Evolutionary conservation across 768 basidiomycete species (phyloP).

Genomic region (Chalciporus chontae): DNA sequence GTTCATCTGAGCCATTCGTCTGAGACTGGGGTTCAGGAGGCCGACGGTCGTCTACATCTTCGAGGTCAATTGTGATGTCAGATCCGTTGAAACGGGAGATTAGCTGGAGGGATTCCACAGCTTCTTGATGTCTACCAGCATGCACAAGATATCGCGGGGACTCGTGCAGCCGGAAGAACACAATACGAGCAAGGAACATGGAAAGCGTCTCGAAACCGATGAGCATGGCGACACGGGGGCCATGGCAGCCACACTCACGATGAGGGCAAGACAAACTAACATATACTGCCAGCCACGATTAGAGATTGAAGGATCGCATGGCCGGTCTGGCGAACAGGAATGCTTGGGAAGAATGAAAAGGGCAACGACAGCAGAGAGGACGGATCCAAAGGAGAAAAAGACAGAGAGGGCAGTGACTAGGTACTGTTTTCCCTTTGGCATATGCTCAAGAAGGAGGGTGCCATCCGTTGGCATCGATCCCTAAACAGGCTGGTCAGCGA

Average conservation of each 20-base stretch:
- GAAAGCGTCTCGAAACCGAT: slow-evolving; percentile 51
- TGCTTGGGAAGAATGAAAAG: slow-evolving; percentile 73
- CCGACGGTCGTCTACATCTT: slow-evolving; percentile 60
- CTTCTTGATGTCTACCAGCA: slow-evolving; percentile 80
- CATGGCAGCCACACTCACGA: slow-evolving; percentile 52
- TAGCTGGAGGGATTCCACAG: slow-evolving; percentile 74
- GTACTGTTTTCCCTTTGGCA: slow-evolving; percentile 89
- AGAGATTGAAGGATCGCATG: slow-evolving; percentile 62
- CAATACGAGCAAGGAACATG: slow-evolving; percentile 85
- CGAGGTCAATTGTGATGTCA: slow-evolving; percentile 58
- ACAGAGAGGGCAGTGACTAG: slow-evolving; percentile 88
- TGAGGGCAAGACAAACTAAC: slow-evolving; percentile 68
- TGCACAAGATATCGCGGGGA: slow-evolving; percentile 92
- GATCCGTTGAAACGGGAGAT: slow-evolving; percentile 88
- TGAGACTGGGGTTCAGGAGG: slow-evolving; percentile 20
- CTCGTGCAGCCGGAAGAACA: slow-evolving; percentile 91
- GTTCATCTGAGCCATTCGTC: slow-evolving; percentile 20
- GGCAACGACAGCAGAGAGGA: slow-evolving; percentile 78
- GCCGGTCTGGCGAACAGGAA: slow-evolving; percentile 51
- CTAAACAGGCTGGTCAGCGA: slow-evolving; percentile 35
- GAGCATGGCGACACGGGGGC: too few relatives aligned
- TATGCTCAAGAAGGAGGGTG: slow-evolving; percentile 86
- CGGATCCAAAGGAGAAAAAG: slow-evolving; percentile 95
- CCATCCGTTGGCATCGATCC: slow-evolving; percentile 97
- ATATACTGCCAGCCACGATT: slow-evolving; percentile 92